Conservation (phyloP, 768 basidiomycete genomes). For the Rhodosporidiobolus sp. region DNA sequence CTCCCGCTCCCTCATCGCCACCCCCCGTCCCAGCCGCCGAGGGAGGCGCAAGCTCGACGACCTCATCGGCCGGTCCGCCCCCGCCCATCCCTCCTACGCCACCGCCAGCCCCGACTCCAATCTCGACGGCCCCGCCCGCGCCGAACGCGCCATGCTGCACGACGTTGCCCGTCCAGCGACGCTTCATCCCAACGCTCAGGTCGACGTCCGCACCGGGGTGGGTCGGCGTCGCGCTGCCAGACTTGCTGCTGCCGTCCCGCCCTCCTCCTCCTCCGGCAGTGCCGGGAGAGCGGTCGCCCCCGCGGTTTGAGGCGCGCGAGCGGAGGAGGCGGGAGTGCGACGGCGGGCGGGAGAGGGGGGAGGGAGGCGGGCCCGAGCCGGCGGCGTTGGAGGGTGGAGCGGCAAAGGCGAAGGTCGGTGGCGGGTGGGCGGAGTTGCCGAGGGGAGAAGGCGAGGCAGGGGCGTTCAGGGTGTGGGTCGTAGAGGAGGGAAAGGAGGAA, state of each 20-base stretch:
- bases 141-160: not conserved
- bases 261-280: no score
- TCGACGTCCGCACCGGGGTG: slow-evolving; percentile 14
- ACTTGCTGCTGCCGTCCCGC: not conserved
- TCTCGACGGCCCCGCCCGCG: not conserved
- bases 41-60: not conserved
- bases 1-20: not conserved
- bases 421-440: not conserved
- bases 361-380: not conserved
- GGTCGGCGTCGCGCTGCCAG: not conserved
- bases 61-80: not conserved
- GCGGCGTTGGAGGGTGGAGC: not conserved
- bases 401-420: not conserved
- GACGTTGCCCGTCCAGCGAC: slow-evolving; percentile 4
- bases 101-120: not conserved
- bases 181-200: slow-evolving; percentile 18
- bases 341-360: not conserved
- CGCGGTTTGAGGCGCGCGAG: slow-evolving; percentile 4
- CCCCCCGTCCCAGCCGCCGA: not conserved
- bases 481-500: not conserved
- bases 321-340: slow-evolving; percentile 7
- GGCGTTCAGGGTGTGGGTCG: not conserved
- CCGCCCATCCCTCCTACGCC: not conserved
- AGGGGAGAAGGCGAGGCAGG: no score
- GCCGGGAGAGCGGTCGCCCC: not conserved